These are phyloP conservation scores for Leonotis leonurus DNA, from an alignment of 257 asterid species.

Conservation along the genomic window DNA sequence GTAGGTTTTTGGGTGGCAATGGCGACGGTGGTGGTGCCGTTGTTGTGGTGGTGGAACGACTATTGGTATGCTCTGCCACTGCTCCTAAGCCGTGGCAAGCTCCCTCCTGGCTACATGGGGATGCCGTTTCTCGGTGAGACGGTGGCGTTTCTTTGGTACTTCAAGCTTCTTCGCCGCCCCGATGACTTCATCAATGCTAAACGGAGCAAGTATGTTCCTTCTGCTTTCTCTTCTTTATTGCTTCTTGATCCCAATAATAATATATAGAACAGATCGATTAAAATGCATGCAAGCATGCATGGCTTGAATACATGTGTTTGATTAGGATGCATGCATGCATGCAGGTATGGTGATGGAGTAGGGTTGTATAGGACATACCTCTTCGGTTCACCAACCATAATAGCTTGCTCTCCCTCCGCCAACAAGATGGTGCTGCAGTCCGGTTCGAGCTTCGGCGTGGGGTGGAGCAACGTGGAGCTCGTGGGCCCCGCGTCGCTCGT, in stretches of 20 bases:
- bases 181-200: constrained; percentile 43
- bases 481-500: constrained; percentile 28
- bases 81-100: constrained; percentile 18
- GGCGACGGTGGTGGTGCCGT: constrained; percentile 10
- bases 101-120: constrained; percentile 60
- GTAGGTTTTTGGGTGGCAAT: constrained; percentile 24
- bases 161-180: constrained; percentile 40
- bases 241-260: too few relatives aligned
- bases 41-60: constrained; percentile 47
- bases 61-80: constrained; percentile 29
- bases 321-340: too few relatives aligned
- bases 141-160: constrained; percentile 44
- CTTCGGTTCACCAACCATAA: constrained; percentile 42
- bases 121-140: constrained; percentile 50
- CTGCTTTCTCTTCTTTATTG: neutral
- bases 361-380: constrained; percentile 51
- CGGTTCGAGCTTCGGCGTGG: constrained; percentile 12
- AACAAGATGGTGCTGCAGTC: constrained; percentile 40
- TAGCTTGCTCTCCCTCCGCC: constrained; percentile 35
- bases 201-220: constrained; percentile 27
- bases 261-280: too few relatives aligned
- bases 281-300: too few relatives aligned
- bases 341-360: constrained; percentile 48
- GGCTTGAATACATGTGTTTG: too few relatives aligned
- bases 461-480: constrained; percentile 34